phyloP scores from a whole-genome alignment of 2,329 filamentous ascomycete species.

The Fusarium sp. region DNA sequence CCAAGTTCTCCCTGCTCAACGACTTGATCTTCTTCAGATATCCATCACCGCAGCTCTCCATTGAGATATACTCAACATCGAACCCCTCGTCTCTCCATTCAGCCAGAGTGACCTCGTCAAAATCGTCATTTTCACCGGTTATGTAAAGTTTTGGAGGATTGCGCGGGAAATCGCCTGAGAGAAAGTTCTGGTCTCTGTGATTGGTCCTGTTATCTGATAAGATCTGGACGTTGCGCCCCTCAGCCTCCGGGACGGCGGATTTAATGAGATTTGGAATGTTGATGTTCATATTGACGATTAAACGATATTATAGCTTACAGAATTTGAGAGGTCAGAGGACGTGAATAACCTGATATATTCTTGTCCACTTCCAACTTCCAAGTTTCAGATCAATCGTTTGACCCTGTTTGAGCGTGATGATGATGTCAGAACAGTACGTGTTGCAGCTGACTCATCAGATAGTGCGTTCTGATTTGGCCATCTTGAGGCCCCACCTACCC shows the following conservation, averaged over 20 bases:
- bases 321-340: fast-evolving
- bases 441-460: constrained; percentile 9
- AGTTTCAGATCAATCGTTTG: constrained; percentile 20
- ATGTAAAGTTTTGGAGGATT: constrained; percentile 55
- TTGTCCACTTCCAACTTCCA: constrained; percentile 31
- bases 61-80: constrained; percentile 56
- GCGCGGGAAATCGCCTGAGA: constrained; percentile 55
- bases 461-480: fast-evolving
- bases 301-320: background rate
- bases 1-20: constrained; percentile 50
- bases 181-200: constrained; percentile 56
- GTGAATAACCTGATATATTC: constrained; percentile 7
- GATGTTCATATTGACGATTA: constrained; percentile 39
- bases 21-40: constrained; percentile 52
- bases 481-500: background rate
- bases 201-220: constrained; percentile 51
- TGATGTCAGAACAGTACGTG: constrained; percentile 28
- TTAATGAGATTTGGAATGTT: constrained; percentile 49
- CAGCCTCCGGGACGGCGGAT: constrained; percentile 47
- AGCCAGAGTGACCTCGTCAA: constrained; percentile 52
- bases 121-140: constrained; percentile 57
- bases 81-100: constrained; percentile 59
- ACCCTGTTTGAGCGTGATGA: constrained; percentile 23
- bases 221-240: constrained; percentile 49
- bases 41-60: constrained; percentile 51